Conservation (phyloP, 2,329 filamentous ascomycete genomes). For the Gremmenia infestans region DNA sequence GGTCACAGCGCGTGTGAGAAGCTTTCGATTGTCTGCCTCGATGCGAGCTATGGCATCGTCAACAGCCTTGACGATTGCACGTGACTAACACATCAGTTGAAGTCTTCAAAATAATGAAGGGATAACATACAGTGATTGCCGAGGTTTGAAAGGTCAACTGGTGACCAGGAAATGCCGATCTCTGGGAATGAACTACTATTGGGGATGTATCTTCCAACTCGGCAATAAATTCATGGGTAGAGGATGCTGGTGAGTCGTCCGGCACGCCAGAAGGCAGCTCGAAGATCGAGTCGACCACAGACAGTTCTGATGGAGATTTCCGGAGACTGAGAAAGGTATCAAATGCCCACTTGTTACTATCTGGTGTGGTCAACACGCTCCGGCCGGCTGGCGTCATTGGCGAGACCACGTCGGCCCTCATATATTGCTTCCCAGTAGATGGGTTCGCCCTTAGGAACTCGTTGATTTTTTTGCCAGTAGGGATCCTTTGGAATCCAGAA, state of each 20-base stretch:
- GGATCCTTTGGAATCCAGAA: background rate
- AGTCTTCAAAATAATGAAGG: background rate
- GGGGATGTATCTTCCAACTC: constrained; percentile 27
- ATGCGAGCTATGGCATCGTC: constrained; percentile 26
- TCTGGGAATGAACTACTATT: constrained; percentile 6
- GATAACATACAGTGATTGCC: constrained; percentile 4
- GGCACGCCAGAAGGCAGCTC: constrained; percentile 14
- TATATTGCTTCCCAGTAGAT: background rate
- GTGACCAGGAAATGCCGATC: constrained; percentile 8
- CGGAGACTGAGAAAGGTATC: constrained; percentile 13
- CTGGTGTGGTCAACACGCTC: constrained; percentile 14
- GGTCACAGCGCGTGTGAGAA: constrained; percentile 19
- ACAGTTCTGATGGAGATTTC: constrained; percentile 18
- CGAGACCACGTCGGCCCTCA: background rate
- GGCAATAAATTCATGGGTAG: constrained; percentile 16
- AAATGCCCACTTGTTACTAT: constrained; percentile 17
- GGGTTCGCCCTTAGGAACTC: constrained; percentile 4
- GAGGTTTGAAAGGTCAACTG: constrained; percentile 6
- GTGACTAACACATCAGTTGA: constrained; percentile 16
- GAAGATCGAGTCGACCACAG: constrained; percentile 25
- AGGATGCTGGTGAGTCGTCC: constrained; percentile 7
- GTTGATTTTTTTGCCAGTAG: constrained; percentile 3
- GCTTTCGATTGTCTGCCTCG: constrained; percentile 21
- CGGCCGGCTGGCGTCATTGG: constrained; percentile 3
- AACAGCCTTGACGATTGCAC: constrained; percentile 19